A percentile compares a stretch with the other conserved stretches of the same genome.
Conservation (phyloP, 1,284 basidiomycete genomes). For the Ceratobasidium sp. region DNA sequence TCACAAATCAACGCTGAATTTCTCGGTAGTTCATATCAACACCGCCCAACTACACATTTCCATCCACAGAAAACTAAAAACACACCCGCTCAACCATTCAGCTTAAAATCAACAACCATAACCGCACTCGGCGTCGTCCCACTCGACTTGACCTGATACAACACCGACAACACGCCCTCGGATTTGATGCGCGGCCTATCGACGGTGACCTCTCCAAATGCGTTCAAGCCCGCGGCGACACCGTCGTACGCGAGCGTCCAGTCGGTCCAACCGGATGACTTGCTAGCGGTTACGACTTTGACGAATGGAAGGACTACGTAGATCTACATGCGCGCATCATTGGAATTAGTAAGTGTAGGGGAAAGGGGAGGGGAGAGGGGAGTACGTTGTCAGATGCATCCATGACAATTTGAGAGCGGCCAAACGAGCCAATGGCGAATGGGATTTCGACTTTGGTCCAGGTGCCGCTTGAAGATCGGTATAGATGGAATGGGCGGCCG, state of each 20-base stretch:
- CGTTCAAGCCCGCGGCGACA: conserved; percentile 42
- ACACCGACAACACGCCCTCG: conserved; percentile 45
- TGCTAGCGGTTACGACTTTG: conserved; percentile 46
- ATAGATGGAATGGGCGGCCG: conserved; percentile 48
- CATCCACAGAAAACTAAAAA: neutral
- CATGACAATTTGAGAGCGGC: conserved; percentile 49
- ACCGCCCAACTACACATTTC: neutral
- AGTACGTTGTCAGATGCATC: conserved; percentile 47
- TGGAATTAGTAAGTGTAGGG: neutral
- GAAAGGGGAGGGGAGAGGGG: too few species aligned
- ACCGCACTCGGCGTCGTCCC: conserved; percentile 46
- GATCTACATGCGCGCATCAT: neutral
- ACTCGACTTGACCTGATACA: conserved; percentile 47
- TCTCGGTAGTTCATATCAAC: too few species aligned
- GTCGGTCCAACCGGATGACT: conserved; percentile 47
- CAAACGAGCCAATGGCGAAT: conserved; percentile 43
- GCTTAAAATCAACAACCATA: conserved; percentile 44
- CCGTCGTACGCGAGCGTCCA: conserved; percentile 49
- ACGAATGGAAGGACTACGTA: conserved; percentile 49
- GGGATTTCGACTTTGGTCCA: conserved; percentile 50
- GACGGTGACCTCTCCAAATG: conserved; percentile 48
- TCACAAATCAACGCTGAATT: too few species aligned
- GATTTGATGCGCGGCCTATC: conserved; percentile 45
- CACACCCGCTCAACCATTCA: conserved; percentile 25
- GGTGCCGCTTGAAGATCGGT: conserved; percentile 41